Conservation (phyloP, 163 green algal genomes). For the Volvox carteri region DNA sequence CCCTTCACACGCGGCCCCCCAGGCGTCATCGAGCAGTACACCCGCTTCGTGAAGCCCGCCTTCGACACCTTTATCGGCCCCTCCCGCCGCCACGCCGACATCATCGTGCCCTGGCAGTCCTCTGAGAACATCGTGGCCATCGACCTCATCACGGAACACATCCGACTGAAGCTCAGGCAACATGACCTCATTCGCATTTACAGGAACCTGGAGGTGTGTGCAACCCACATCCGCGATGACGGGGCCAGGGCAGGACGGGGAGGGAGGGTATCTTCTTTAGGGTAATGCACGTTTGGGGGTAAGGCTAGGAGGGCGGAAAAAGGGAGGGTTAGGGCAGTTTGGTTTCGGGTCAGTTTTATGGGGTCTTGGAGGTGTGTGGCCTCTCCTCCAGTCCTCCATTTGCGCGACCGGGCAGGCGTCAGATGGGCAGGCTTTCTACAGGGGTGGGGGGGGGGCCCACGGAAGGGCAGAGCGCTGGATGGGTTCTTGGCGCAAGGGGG, state of each 20-base stretch:
- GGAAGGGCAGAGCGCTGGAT: too few species aligned
- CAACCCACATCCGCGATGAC: not conserved
- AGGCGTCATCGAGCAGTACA: constrained; percentile 95
- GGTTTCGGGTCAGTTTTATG: too few species aligned
- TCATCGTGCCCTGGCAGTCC: constrained; percentile 93
- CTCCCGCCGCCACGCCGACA: constrained; percentile 80
- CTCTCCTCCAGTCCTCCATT: too few species aligned
- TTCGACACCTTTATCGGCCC: constrained; percentile 85
- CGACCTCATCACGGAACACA: constrained; percentile 97
- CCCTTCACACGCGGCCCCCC: too few species aligned
- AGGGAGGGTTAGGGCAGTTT: too few species aligned
- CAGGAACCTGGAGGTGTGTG: constrained; percentile 86
- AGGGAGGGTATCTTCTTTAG: too few species aligned
- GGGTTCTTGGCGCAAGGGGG: too few species aligned
- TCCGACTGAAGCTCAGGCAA: constrained; percentile 94
- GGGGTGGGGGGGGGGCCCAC: too few species aligned
- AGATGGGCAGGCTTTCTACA: too few species aligned
- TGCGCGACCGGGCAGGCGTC: too few species aligned
- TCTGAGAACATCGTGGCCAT: constrained; percentile 95
- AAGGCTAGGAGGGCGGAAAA: not conserved
- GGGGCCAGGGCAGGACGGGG: not conserved
- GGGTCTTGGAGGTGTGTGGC: too few species aligned
- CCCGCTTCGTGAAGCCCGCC: constrained; percentile 93
- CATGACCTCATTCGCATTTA: constrained; percentile 95
- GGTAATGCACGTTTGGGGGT: too few species aligned